Percentiles rank a stretch among this genome's conserved stretches.
Evolutionary conservation across 768 basidiomycete genomes (phyloP).

Genomic region (Macrolepiota dolichaula): DNA sequence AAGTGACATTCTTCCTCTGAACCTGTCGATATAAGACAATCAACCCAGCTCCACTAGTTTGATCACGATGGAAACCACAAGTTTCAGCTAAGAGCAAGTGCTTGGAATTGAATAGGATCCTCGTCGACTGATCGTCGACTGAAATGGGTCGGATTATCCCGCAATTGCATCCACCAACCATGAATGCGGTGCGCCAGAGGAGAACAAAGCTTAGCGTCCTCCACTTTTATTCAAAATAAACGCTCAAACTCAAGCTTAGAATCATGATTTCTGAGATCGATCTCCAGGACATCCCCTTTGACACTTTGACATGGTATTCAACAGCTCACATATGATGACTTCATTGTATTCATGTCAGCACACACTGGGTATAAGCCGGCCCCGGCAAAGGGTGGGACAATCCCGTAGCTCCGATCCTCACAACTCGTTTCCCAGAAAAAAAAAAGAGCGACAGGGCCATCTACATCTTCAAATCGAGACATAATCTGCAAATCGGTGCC

Average conservation of each 20-base stretch:
- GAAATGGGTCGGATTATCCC: background rate
- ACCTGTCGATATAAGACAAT: background rate
- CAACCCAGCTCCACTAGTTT: background rate
- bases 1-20: background rate
- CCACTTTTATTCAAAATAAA: background rate
- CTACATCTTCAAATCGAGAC: background rate
- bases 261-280: background rate
- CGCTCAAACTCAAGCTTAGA: background rate
- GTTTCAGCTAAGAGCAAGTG: background rate
- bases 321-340: background rate
- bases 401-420: background rate
- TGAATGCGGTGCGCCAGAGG: background rate
- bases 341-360: background rate
- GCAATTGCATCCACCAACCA: background rate
- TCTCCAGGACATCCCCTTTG: no score
- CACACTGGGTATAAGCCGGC: background rate
- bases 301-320: background rate
- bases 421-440: background rate
- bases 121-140: background rate
- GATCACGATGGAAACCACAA: conserved; percentile 1
- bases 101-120: background rate
- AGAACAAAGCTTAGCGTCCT: background rate
- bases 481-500: conserved; percentile 1
- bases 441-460: background rate
- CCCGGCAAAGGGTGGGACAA: background rate